Conservation (phyloP, 2,329 filamentous ascomycete species). For the Beauveria bassiana region DNA sequence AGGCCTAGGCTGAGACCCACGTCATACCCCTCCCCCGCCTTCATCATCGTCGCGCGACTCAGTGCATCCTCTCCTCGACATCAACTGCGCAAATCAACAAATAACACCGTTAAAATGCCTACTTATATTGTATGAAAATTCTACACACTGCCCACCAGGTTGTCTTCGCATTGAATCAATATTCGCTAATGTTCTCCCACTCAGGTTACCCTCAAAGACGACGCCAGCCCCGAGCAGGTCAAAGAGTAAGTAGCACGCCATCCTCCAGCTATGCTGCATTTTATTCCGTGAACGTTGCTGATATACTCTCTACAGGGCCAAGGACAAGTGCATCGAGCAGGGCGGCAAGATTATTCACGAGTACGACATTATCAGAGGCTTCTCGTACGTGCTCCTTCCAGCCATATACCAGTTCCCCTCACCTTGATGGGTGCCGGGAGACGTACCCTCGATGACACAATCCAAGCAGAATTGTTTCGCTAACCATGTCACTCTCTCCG, state of each 20-base stretch:
- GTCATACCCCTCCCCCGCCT: constrained; percentile 12
- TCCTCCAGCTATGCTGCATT: not conserved
- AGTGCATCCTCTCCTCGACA: not conserved
- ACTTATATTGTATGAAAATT: constrained; percentile 43
- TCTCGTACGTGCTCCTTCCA: constrained; percentile 60
- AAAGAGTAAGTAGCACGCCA: constrained; percentile 45
- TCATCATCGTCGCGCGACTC: constrained; percentile 7
- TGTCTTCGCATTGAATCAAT: not conserved
- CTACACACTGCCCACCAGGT: not conserved
- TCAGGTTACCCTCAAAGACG: constrained; percentile 73
- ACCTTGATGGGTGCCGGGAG: constrained; percentile 1
- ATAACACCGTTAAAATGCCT: constrained; percentile 37
- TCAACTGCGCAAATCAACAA: not conserved
- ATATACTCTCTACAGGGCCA: constrained; percentile 47
- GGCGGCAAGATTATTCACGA: constrained; percentile 81
- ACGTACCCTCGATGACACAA: not conserved
- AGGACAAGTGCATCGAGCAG: constrained; percentile 64
- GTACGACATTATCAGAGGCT: constrained; percentile 83
- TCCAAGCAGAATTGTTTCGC: not conserved
- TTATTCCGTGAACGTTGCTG: not conserved
- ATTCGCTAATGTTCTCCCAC: not conserved
- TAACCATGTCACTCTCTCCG: not conserved
- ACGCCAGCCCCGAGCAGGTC: constrained; percentile 58
- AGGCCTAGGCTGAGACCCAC: not conserved
- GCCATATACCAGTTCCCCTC: not conserved